phyloP scores from a whole-genome alignment of 169 alveolate genomes.

The Eimeria maxima region DNA sequence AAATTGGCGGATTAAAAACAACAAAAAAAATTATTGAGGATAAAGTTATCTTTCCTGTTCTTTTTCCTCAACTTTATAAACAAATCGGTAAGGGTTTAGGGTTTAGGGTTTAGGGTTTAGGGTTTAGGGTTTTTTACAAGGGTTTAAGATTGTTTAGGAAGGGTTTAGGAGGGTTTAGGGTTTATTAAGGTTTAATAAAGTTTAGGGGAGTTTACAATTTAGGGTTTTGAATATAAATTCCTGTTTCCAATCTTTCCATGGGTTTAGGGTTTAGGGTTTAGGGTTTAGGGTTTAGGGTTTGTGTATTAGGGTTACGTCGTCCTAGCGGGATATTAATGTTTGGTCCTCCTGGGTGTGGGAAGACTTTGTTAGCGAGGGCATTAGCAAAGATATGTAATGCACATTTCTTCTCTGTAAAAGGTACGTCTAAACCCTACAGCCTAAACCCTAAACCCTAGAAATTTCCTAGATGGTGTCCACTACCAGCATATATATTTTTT shows the following conservation, averaged over 20 bases:
- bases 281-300: slow-evolving; percentile 26
- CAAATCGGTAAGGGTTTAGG: slow-evolving; percentile 47
- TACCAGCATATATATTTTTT: not conserved
- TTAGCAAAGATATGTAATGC: slow-evolving; percentile 96
- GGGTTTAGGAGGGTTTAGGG: not conserved
- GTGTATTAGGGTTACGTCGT: slow-evolving; percentile 90
- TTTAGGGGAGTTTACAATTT: not conserved
- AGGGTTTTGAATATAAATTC: not conserved
- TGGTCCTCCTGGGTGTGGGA: slow-evolving; percentile 96
- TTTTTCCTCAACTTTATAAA: slow-evolving; percentile 12
- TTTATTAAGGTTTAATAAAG: not conserved
- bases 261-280: slow-evolving; percentile 2
- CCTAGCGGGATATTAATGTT: slow-evolving; percentile 91
- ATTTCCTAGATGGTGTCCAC: not conserved
- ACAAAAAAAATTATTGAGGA: slow-evolving; percentile 81
- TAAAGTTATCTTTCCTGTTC: slow-evolving; percentile 82
- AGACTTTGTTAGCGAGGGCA: slow-evolving; percentile 99
- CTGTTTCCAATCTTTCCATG: not conserved
- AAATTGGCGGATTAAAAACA: slow-evolving; percentile 81
- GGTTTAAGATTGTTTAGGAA: not conserved
- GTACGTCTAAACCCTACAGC: slow-evolving; percentile 36
- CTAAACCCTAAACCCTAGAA: slow-evolving; percentile 30
- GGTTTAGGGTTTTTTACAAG: not conserved
- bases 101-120: slow-evolving; percentile 69
- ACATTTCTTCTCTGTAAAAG: slow-evolving; percentile 86